Evolutionary conservation across 2,329 filamentous ascomycete genomes (phyloP).

Genomic region (Huntiella abstrusa): DNA sequence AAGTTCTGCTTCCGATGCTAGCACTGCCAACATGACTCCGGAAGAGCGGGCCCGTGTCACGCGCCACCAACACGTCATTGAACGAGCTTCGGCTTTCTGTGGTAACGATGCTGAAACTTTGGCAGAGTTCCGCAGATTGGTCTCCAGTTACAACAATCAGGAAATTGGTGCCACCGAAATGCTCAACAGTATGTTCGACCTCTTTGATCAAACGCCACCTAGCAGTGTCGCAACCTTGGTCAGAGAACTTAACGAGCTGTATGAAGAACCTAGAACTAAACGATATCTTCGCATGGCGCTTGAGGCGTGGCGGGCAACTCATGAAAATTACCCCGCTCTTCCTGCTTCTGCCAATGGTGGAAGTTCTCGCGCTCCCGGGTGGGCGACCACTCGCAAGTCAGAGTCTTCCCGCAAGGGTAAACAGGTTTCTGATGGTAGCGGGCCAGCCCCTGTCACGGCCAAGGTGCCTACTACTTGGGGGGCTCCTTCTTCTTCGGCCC

Average conservation of each 20-base stretch:
- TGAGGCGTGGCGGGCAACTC: slow-evolving; percentile 90
- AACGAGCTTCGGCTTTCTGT: slow-evolving; percentile 66
- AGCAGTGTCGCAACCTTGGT: slow-evolving; percentile 73
- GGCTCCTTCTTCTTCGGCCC: slow-evolving; percentile 14
- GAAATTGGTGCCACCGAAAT: slow-evolving; percentile 55
- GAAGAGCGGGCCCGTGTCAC: slow-evolving; percentile 66
- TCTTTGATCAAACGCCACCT: slow-evolving; percentile 63
- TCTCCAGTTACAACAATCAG: slow-evolving; percentile 59
- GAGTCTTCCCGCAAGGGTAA: slow-evolving; percentile 26
- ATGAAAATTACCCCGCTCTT: slow-evolving; percentile 83
- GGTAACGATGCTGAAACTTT: slow-evolving; percentile 61
- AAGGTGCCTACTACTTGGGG: slow-evolving; percentile 9
- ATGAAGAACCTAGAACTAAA: slow-evolving; percentile 62
- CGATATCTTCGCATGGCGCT: slow-evolving; percentile 62
- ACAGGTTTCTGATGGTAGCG: slow-evolving; percentile 32
- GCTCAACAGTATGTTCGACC: slow-evolving; percentile 69
- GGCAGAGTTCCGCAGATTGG: slow-evolving; percentile 54
- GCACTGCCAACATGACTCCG: slow-evolving; percentile 30
- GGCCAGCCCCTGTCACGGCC: slow-evolving; percentile 14
- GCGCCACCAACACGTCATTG: slow-evolving; percentile 68
- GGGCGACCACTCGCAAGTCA: slow-evolving; percentile 35
- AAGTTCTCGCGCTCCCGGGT: slow-evolving; percentile 35
- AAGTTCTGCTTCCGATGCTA: slow-evolving; percentile 6
- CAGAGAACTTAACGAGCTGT: slow-evolving; percentile 81
- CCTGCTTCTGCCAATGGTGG: slow-evolving; percentile 51